phyloP scores from a whole-genome alignment of 306 rosid genomes.

The Styphnolobium japonicum region DNA sequence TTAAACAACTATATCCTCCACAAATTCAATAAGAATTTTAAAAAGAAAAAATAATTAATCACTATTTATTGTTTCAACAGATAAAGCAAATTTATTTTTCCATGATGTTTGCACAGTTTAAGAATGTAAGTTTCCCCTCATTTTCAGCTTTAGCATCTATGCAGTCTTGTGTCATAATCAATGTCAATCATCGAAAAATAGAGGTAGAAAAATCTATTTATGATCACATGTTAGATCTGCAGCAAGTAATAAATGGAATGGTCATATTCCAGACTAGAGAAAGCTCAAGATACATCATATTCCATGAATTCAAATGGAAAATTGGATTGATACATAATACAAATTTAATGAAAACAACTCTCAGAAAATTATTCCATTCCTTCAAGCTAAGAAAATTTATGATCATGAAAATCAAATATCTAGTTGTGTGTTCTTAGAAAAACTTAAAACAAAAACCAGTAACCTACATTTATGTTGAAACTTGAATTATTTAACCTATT shows the following conservation, averaged over 20 bases:
- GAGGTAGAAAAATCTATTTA: neutral
- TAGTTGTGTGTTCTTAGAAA: slow-evolving; percentile 49
- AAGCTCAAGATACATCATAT: slow-evolving; percentile 13
- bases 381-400: slow-evolving; percentile 36
- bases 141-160: neutral
- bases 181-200: neutral
- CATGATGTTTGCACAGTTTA: neutral
- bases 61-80: neutral
- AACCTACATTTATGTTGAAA: slow-evolving; percentile 57
- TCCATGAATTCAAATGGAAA: slow-evolving; percentile 36
- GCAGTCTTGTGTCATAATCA: neutral
- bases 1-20: neutral
- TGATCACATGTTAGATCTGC: neutral
- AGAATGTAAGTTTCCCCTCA: neutral
- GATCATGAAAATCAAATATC: slow-evolving; percentile 44
- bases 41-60: neutral
- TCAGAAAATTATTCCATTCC: slow-evolving; percentile 48
- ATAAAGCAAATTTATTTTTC: neutral
- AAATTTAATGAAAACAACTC: slow-evolving; percentile 30
- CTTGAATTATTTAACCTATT: slow-evolving; percentile 71
- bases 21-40: neutral
- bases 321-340: slow-evolving; percentile 33
- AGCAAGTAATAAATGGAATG: neutral
- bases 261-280: slow-evolving; percentile 5
- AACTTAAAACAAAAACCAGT: slow-evolving; percentile 44